phyloP scores from a whole-genome alignment of 768 basidiomycete species.

The Boletellus ananas region DNA sequence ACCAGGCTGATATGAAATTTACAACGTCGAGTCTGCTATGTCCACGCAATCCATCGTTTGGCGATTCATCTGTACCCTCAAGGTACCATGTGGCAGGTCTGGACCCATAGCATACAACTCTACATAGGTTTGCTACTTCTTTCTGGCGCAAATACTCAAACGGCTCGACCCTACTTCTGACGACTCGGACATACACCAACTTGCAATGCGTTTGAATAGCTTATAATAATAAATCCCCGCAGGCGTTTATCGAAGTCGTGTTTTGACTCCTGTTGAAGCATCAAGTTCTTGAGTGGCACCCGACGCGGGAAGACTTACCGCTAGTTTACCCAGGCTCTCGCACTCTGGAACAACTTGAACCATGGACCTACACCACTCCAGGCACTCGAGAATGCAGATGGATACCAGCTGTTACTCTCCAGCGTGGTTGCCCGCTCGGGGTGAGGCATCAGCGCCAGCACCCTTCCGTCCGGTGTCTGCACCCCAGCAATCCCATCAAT shows the following conservation, averaged over 20 bases:
- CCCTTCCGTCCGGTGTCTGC: slow-evolving; percentile 81
- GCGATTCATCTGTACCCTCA: neutral
- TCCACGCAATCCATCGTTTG: neutral
- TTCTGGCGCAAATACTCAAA: neutral
- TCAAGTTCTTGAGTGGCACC: slow-evolving; percentile 26
- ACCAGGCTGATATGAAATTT: no score
- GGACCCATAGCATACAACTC: neutral
- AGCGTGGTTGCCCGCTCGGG: slow-evolving; percentile 81
- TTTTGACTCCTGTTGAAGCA: neutral
- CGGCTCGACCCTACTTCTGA: neutral
- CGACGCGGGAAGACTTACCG: slow-evolving; percentile 12
- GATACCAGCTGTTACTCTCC: slow-evolving; percentile 93
- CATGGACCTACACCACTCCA: slow-evolving; percentile 88
- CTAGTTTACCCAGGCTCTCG: slow-evolving; percentile 56
- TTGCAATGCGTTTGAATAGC: neutral
- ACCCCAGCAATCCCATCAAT: slow-evolving; percentile 85
- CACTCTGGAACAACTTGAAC: slow-evolving; percentile 94
- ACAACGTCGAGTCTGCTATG: no score
- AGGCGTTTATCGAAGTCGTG: neutral
- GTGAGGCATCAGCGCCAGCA: slow-evolving; percentile 96
- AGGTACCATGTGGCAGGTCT: neutral
- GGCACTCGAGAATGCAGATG: slow-evolving; percentile 45
- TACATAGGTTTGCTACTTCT: neutral
- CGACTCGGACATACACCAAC: neutral
- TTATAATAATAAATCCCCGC: slow-evolving; percentile 6